A percentile compares a stretch with the other conserved stretches of the same genome.
Evolutionary conservation across 2,329 filamentous ascomycete species (phyloP).

Genomic region (Beauveria scarabaeidicola): DNA sequence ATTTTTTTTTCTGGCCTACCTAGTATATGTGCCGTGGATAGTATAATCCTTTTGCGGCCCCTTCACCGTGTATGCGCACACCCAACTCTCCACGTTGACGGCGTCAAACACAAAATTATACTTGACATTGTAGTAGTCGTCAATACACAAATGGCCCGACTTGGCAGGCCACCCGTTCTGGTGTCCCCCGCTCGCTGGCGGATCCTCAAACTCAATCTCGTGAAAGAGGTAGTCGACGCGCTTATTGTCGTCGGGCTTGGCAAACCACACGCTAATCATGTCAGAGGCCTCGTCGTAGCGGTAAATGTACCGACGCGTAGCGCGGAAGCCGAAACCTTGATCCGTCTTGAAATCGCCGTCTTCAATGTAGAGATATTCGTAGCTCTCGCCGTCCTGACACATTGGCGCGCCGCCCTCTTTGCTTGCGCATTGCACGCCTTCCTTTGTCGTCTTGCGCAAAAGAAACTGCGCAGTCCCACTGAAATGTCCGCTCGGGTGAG

Average conservation of each 20-base stretch:
- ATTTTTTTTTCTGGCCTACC: neutral
- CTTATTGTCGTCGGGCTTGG: conserved; percentile 51
- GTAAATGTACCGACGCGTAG: conserved; percentile 62
- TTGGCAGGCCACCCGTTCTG: conserved; percentile 51
- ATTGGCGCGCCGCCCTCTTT: conserved; percentile 1
- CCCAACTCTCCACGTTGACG: conserved; percentile 49
- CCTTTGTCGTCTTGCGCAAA: conserved; percentile 49
- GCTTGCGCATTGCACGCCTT: conserved; percentile 34
- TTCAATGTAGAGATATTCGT: conserved; percentile 62
- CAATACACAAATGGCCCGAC: conserved; percentile 60
- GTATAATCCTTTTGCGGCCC: conserved; percentile 69
- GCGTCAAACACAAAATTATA: conserved; percentile 59
- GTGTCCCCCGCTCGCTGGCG: conserved; percentile 21
- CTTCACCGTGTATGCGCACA: conserved; percentile 54
- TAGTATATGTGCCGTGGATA: conserved; percentile 43
- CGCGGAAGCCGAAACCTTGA: conserved; percentile 48
- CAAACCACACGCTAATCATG: conserved; percentile 64
- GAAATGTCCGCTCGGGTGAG: conserved; percentile 57
- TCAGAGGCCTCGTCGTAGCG: conserved; percentile 56
- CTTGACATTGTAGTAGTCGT: conserved; percentile 62
- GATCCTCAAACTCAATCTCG: conserved; percentile 52
- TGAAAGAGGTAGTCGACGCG: conserved; percentile 69
- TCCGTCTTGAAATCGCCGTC: conserved; percentile 55
- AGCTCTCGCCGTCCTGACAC: conserved; percentile 23
- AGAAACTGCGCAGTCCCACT: conserved; percentile 57